Percentiles rank a stretch among this genome's conserved stretches.
Conservation (phyloP, 2,329 filamentous ascomycete genomes). For the Colletotrichum endophyticum region DNA sequence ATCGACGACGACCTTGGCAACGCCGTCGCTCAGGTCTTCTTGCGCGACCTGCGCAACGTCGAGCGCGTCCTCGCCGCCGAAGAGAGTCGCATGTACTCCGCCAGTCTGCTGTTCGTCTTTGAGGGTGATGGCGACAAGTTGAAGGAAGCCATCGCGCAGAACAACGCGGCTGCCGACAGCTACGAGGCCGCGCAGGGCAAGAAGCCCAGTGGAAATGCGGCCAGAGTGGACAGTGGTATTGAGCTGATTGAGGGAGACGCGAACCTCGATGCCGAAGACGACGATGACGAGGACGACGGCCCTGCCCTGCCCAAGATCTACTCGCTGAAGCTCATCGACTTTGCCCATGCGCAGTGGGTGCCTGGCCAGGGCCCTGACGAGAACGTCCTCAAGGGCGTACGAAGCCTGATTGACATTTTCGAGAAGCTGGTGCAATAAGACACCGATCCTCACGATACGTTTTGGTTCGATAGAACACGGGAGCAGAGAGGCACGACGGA, state of each 20-base stretch:
- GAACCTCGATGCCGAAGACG: constrained; percentile 18
- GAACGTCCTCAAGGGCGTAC: constrained; percentile 78
- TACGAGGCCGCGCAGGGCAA: constrained; percentile 30
- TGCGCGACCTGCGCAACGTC: constrained; percentile 56
- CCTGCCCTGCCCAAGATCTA: constrained; percentile 68
- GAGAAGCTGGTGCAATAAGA: constrained; percentile 58
- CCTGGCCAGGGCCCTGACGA: constrained; percentile 85
- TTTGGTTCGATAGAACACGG: background rate
- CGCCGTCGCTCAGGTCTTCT: constrained; percentile 59
- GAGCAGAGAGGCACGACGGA: background rate
- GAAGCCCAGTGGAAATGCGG: constrained; percentile 34
- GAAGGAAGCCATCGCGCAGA: constrained; percentile 57
- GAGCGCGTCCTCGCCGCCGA: constrained; percentile 58
- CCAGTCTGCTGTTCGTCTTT: constrained; percentile 67
- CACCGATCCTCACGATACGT: background rate
- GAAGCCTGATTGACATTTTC: constrained; percentile 74
- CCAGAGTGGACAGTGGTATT: constrained; percentile 62
- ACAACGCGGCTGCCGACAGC: constrained; percentile 58
- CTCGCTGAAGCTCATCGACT: constrained; percentile 90
- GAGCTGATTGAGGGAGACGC: constrained; percentile 33
- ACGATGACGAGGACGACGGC: constrained; percentile 42
- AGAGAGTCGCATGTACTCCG: constrained; percentile 69
- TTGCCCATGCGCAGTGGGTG: constrained; percentile 88
- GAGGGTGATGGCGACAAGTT: constrained; percentile 66
- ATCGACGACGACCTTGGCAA: constrained; percentile 63